Conservation (phyloP, 2,329 filamentous ascomycete genomes). For the Didymella arachidicola region DNA sequence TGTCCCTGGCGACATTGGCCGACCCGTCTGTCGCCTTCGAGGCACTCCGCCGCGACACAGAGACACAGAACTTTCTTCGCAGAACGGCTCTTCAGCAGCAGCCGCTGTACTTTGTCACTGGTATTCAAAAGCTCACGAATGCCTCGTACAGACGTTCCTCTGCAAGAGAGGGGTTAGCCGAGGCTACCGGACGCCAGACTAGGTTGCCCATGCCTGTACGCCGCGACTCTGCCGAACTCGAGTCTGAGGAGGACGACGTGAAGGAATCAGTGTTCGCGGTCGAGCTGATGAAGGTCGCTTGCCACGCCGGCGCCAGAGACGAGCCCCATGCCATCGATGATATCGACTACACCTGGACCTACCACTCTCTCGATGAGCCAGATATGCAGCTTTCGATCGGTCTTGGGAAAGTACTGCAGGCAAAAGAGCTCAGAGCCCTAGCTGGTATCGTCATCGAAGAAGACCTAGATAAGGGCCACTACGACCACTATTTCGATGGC, state of each 20-base stretch:
- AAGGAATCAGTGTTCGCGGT: conserved; percentile 32
- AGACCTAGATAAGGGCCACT: conserved; percentile 24
- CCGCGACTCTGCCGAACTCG: conserved; percentile 33
- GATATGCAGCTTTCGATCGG: conserved; percentile 42
- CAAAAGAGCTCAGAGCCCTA: conserved; percentile 31
- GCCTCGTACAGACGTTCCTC: conserved; percentile 27
- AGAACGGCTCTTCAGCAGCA: conserved; percentile 55
- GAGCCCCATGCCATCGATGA: conserved; percentile 42
- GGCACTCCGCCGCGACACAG: conserved; percentile 30
- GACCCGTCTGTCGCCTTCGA: conserved; percentile 34
- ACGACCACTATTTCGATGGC: conserved; percentile 21
- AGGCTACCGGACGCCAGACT: conserved; percentile 19
- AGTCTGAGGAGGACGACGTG: conserved; percentile 9
- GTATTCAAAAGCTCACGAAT: conserved; percentile 56
- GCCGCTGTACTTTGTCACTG: conserved; percentile 52
- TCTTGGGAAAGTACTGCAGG: conserved; percentile 31
- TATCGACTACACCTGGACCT: conserved; percentile 39
- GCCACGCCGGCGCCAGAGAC: conserved; percentile 30
- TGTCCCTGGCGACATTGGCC: conserved; percentile 25
- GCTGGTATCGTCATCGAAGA: conserved; percentile 32
- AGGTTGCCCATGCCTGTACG: conserved; percentile 31
- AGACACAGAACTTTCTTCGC: conserved; percentile 32
- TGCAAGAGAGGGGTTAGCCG: conserved; percentile 22
- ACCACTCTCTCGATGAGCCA: conserved; percentile 31
- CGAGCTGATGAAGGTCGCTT: conserved; percentile 38